These are phyloP conservation scores for Torrubiellomyces zombiae DNA, from an alignment of 2,329 filamentous ascomycete species.

Conservation along the genomic window DNA sequence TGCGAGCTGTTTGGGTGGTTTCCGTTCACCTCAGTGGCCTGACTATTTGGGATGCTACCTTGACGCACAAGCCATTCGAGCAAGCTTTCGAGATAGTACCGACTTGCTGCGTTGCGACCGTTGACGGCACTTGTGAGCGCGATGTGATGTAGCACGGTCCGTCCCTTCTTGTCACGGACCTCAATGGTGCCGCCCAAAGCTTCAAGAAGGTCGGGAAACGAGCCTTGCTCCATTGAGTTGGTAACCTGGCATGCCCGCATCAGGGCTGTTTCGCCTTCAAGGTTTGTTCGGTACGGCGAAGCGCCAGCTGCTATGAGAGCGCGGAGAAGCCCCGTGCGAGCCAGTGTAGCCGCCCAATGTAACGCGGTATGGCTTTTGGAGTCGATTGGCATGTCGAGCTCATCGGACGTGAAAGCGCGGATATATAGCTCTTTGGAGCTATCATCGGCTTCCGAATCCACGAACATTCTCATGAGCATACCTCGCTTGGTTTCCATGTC, in stretches of 20 bases:
- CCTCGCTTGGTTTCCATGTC: constrained; percentile 67
- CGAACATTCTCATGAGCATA: constrained; percentile 66
- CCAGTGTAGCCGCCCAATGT: constrained; percentile 91
- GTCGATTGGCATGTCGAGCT: constrained; percentile 88
- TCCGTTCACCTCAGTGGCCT: constrained; percentile 18
- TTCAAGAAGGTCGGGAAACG: constrained; percentile 80
- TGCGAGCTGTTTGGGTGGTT: constrained; percentile 22
- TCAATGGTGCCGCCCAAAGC: constrained; percentile 82
- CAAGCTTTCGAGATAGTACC: constrained; percentile 89
- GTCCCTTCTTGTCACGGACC: constrained; percentile 70
- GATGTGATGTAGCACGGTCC: constrained; percentile 91
- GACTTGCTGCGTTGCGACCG: constrained; percentile 75
- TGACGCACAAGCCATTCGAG: constrained; percentile 89
- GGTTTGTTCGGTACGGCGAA: constrained; percentile 75
- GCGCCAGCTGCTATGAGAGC: constrained; percentile 72
- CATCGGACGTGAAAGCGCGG: constrained; percentile 54
- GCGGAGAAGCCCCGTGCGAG: constrained; percentile 65
- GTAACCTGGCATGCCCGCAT: constrained; percentile 88
- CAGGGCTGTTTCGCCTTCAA: constrained; percentile 76
- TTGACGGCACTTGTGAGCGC: constrained; percentile 92
- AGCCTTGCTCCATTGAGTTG: constrained; percentile 82
- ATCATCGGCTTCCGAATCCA: constrained; percentile 55
- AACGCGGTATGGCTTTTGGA: constrained; percentile 76
- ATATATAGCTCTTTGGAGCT: constrained; percentile 62
- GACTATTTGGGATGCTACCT: constrained; percentile 45